Percentiles rank a stretch among this genome's conserved stretches.
These are phyloP conservation scores for Ogataea ramenticola DNA, from an alignment of 805 yeast genomes.

Conservation along the genomic window DNA sequence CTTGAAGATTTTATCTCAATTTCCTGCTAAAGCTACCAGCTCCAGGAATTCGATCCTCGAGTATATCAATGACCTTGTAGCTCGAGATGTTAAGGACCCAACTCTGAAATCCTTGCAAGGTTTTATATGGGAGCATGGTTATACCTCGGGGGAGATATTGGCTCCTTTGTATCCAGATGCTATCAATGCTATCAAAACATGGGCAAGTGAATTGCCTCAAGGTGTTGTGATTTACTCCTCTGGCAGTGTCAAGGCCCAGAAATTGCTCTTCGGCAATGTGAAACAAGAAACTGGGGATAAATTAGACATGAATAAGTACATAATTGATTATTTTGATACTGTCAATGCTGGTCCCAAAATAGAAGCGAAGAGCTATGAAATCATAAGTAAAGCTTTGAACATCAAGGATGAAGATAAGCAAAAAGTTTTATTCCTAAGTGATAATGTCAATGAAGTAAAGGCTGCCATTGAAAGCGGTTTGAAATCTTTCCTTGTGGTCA, in stretches of 20 bases:
- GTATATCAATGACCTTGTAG: slow-evolving; percentile 54
- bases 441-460: slow-evolving; percentile 66
- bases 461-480: slow-evolving; percentile 71
- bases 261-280: slow-evolving; percentile 64
- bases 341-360: slow-evolving; percentile 72
- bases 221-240: slow-evolving; percentile 75
- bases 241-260: slow-evolving; percentile 85
- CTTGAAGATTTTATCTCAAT: slow-evolving; percentile 29
- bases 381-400: slow-evolving; percentile 36
- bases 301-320: slow-evolving; percentile 43
- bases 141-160: slow-evolving; percentile 61
- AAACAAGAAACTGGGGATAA: slow-evolving; percentile 19
- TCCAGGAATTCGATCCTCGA: slow-evolving; percentile 27
- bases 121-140: slow-evolving; percentile 73
- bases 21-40: slow-evolving; percentile 32
- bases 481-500: slow-evolving; percentile 46
- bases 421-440: slow-evolving; percentile 64
- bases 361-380: slow-evolving; percentile 47
- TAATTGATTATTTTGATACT: slow-evolving; percentile 78
- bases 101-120: slow-evolving; percentile 78
- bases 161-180: slow-evolving; percentile 81
- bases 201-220: slow-evolving; percentile 23
- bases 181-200: slow-evolving; percentile 40
- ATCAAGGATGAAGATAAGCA: slow-evolving; percentile 14
- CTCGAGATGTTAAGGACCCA: slow-evolving; percentile 69